Base-by-base conservation (phyloP, 169 alveolate genomes). In the Cryptosporidium meleagridis region DNA sequence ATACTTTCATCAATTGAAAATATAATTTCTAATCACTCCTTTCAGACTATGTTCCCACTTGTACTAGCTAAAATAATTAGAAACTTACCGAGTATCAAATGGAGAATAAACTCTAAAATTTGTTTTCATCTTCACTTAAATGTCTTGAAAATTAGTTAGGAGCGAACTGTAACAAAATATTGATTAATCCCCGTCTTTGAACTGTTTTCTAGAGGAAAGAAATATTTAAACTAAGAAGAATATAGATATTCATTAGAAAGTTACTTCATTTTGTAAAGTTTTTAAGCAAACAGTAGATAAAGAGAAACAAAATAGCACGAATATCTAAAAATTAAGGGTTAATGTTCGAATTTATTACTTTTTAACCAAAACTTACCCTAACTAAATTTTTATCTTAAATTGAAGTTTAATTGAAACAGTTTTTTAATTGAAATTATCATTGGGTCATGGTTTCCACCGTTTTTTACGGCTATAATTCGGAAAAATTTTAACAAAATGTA, bases 281-380 rank as follows among this genome's bases (percentile, higher is more conserved):
- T 23, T 37, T 55, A 55, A 26, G 29, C 14, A 55, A n/a, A 26
- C 3, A n/a, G 18, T 55, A n/a, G 23, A 48, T 23, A 3, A 18
- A 5, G 8, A 26, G 67, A 55, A 26, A 55, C 18, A 55, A 55
- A 26, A 55, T 55, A 55, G 3, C 35, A 26, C 8, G 23, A 18
- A 26, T n/a, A 23, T 26, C 67, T 55, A 21, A 55, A 23, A 23
- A 29, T n/a, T 18, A n/a, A 23, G 18, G 29, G 62, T 53, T 53
- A 53, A 53, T 12, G 2, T 53, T 23, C 62, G n/a, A 23, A 0
- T 9, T 9, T 14, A 16, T 55, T 26, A 55, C 4, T 55, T 10
- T 5, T 55, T n/a, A 55, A 37, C 18, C 55, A n/a, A 55, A 55
- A 55, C 67, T 55, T 55, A 55, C 67, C 67, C 67, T 55, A 55